A percentile compares a stretch with the other conserved stretches of the same genome.
phyloP scores from a whole-genome alignment of 495 filamentous ascomycete species.

The Talaromyces stipitatus region DNA sequence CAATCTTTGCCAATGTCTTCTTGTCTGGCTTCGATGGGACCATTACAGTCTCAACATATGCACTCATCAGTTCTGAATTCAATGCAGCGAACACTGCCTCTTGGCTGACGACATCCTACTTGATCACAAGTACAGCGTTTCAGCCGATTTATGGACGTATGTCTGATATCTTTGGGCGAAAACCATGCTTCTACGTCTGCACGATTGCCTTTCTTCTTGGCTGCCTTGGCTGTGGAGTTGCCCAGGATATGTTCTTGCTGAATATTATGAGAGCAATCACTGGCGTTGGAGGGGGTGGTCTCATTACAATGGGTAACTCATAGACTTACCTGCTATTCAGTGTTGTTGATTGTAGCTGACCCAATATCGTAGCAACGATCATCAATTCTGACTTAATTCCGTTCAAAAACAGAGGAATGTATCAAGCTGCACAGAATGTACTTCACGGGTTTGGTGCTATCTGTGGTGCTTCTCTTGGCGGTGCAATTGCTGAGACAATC shows the following conservation, averaged over 20 bases:
- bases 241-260: conserved; percentile 50
- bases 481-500: conserved; percentile 55
- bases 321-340: neutral
- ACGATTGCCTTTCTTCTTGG: conserved; percentile 39
- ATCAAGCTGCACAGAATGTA: conserved; percentile 56
- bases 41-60: conserved; percentile 59
- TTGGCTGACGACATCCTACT: conserved; percentile 61
- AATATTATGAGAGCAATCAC: conserved; percentile 76
- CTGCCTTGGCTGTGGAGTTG: conserved; percentile 40
- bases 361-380: conserved; percentile 41
- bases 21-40: conserved; percentile 59
- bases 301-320: conserved; percentile 53
- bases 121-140: conserved; percentile 55
- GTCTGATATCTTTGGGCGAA: conserved; percentile 37
- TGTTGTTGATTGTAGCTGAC: neutral
- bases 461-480: conserved; percentile 58
- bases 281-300: conserved; percentile 52
- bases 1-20: conserved; percentile 59
- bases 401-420: conserved; percentile 55
- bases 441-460: conserved; percentile 59
- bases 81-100: conserved; percentile 51
- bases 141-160: conserved; percentile 45
- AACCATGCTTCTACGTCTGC: conserved; percentile 31
- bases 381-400: conserved; percentile 62
- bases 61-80: conserved; percentile 63